These are phyloP conservation scores for Cytospora schulzeri DNA, from an alignment of 2,329 filamentous ascomycete species.

Conservation along the genomic window DNA sequence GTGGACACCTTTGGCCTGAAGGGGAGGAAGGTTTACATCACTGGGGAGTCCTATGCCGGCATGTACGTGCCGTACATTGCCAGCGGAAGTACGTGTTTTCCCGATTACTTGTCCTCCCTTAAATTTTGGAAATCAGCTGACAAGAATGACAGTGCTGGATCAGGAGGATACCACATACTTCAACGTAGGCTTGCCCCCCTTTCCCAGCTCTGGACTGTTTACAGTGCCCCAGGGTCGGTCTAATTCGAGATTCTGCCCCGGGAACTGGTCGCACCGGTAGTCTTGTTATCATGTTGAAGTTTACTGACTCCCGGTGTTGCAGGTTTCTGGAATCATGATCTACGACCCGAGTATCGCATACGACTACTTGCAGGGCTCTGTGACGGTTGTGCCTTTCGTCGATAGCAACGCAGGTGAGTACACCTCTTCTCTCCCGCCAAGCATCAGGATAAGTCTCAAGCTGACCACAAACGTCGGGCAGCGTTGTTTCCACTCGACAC, in stretches of 20 bases:
- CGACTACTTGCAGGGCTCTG: slow-evolving; percentile 45
- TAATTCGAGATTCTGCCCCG: background rate
- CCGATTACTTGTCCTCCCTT: background rate
- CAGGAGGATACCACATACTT: slow-evolving; percentile 66
- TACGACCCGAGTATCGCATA: slow-evolving; percentile 70
- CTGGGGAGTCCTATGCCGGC: slow-evolving; percentile 73
- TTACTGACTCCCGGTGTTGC: background rate
- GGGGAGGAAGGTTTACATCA: slow-evolving; percentile 70
- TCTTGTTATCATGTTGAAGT: background rate
- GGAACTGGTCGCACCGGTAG: background rate
- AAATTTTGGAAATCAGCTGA: background rate
- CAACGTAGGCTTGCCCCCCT: slow-evolving; percentile 56
- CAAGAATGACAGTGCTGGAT: slow-evolving; percentile 55
- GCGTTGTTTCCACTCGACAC: slow-evolving; percentile 65
- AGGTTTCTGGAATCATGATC: slow-evolving; percentile 60
- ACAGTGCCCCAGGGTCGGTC: background rate
- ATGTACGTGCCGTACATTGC: slow-evolving; percentile 72
- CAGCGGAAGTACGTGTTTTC: slow-evolving; percentile 50
- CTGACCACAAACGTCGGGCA: slow-evolving; percentile 26
- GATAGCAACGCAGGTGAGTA: slow-evolving; percentile 49
- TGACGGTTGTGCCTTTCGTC: slow-evolving; percentile 60
- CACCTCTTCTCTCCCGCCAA: background rate
- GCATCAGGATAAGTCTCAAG: background rate
- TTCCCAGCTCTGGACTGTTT: background rate
- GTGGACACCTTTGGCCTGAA: slow-evolving; percentile 70